Percentiles rank a stretch among this genome's conserved stretches.
phyloP scores from a whole-genome alignment of 1,139 yeast species.

The Debaryomyces subglobosus region DNA sequence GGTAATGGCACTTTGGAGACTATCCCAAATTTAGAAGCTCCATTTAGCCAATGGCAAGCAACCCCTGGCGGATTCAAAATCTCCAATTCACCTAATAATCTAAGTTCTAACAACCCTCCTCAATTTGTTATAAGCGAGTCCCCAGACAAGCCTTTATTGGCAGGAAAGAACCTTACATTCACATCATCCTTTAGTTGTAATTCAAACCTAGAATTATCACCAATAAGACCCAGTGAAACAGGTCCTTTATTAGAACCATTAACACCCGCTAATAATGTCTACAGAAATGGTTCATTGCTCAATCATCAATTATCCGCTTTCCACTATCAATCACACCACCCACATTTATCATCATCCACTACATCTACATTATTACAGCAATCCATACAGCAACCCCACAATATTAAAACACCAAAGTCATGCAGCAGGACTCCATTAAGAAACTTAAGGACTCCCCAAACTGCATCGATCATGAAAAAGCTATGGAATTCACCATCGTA shows the following conservation, averaged over 20 bases:
- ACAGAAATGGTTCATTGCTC: slow-evolving; percentile 12
- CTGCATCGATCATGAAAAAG: slow-evolving; percentile 47
- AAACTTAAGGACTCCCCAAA: slow-evolving; percentile 45
- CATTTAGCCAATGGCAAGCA: slow-evolving; percentile 22
- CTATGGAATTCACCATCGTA: slow-evolving; percentile 68
- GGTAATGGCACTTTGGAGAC: slow-evolving; percentile 20
- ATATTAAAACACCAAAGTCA: slow-evolving; percentile 34
- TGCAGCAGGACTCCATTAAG: slow-evolving; percentile 43
- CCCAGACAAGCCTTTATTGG: slow-evolving; percentile 44
- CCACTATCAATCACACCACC: slow-evolving; percentile 6
- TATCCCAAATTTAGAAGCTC: slow-evolving; percentile 42
- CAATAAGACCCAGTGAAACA: slow-evolving; percentile 56
- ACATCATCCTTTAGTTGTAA: slow-evolving; percentile 68
- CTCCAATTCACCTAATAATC: slow-evolving; percentile 11
- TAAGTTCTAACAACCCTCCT: slow-evolving; percentile 23
- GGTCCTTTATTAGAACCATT: slow-evolving; percentile 67
- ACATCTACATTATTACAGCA: slow-evolving; percentile 13
- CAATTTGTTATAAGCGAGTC: slow-evolving; percentile 36
- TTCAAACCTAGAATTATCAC: slow-evolving; percentile 65
- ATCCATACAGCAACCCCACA: slow-evolving; percentile 7
- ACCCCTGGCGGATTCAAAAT: slow-evolving; percentile 8
- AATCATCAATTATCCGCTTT: slow-evolving; percentile 8
- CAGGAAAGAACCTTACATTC: slow-evolving; percentile 48
- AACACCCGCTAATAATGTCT: slow-evolving; percentile 44
- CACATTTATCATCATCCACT: slow-evolving; percentile 7